These are phyloP conservation scores for Phytophthora ohioensis DNA, from an alignment of 352 stramenopile species.

Conservation along the genomic window DNA sequence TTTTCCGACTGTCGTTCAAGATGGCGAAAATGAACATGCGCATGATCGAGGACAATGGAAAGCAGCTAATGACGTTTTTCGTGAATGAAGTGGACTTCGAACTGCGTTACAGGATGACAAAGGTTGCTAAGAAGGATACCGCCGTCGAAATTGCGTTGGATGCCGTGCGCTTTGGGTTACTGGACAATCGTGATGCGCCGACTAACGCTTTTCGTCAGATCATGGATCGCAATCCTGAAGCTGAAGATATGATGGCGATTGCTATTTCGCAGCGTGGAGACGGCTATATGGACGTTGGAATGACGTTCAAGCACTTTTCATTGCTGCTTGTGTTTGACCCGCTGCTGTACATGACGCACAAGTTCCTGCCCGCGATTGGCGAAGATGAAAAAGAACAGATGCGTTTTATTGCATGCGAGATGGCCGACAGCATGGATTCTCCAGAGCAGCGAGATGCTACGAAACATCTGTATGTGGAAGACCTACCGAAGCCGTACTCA, in stretches of 20 bases:
- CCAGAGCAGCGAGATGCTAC: slow-evolving; percentile 63
- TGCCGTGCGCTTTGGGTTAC: slow-evolving; percentile 69
- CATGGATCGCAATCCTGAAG: slow-evolving; percentile 78
- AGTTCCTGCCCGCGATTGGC: slow-evolving; percentile 66
- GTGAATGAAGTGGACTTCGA: slow-evolving; percentile 55
- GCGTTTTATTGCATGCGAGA: slow-evolving; percentile 70
- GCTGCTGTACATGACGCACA: slow-evolving; percentile 59
- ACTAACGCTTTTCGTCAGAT: slow-evolving; percentile 83
- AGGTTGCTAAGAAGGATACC: slow-evolving; percentile 49
- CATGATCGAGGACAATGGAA: slow-evolving; percentile 59
- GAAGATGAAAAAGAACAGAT: slow-evolving; percentile 82
- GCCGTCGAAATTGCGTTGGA: slow-evolving; percentile 56
- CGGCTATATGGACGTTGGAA: slow-evolving; percentile 61
- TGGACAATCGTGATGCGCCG: slow-evolving; percentile 68
- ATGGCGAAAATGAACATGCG: slow-evolving; percentile 59
- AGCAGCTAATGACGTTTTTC: slow-evolving; percentile 67
- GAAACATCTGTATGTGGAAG: slow-evolving; percentile 57
- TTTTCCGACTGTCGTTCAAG: slow-evolving; percentile 63
- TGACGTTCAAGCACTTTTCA: slow-evolving; percentile 70
- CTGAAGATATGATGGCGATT: slow-evolving; percentile 62
- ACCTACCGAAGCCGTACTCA: slow-evolving; percentile 75
- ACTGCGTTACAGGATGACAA: slow-evolving; percentile 60
- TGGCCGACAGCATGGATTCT: slow-evolving; percentile 50
- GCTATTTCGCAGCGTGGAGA: slow-evolving; percentile 57
- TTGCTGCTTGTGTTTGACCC: slow-evolving; percentile 83